Percentiles rank a stretch among this genome's conserved stretches.
Evolutionary conservation across 2,329 filamentous ascomycete genomes (phyloP).

Genomic region (Hypoxylon sp.): DNA sequence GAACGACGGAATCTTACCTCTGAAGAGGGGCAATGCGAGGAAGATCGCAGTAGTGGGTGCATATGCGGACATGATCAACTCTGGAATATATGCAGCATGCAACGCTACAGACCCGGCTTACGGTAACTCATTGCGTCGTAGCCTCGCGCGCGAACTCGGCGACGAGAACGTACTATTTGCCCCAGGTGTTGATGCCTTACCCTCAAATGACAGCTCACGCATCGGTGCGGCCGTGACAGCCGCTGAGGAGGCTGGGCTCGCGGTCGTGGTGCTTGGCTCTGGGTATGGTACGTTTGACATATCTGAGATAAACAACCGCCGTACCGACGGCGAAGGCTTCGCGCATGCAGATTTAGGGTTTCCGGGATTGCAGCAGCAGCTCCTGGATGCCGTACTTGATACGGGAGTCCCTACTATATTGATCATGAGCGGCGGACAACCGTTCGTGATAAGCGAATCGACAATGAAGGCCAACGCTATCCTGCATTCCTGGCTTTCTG

Average conservation of each 20-base stretch:
- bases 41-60: slow-evolving; percentile 44
- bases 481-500: slow-evolving; percentile 73
- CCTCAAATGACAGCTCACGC: slow-evolving; percentile 37
- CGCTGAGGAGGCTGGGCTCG: slow-evolving; percentile 52
- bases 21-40: slow-evolving; percentile 3
- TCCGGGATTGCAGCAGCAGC: slow-evolving; percentile 55
- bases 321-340: slow-evolving; percentile 56
- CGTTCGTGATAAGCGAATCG: slow-evolving; percentile 52
- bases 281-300: slow-evolving; percentile 43
- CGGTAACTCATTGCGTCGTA: slow-evolving; percentile 44
- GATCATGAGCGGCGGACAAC: slow-evolving; percentile 51
- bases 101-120: slow-evolving; percentile 45
- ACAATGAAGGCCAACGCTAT: slow-evolving; percentile 66
- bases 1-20: slow-evolving; percentile 43
- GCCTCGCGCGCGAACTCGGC: slow-evolving; percentile 42
- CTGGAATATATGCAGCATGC: slow-evolving; percentile 36
- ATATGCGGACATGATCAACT: slow-evolving; percentile 41
- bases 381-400: slow-evolving; percentile 55
- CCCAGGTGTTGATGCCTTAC: slow-evolving; percentile 35
- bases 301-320: slow-evolving; percentile 48
- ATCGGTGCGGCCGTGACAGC: slow-evolving; percentile 47
- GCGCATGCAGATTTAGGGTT: slow-evolving; percentile 54
- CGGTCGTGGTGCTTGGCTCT: slow-evolving; percentile 54
- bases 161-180: slow-evolving; percentile 46
- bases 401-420: slow-evolving; percentile 52